Evolutionary conservation across 2,329 filamentous ascomycete genomes (phyloP), one percentile per base, ranked within the genome.

Genomic region (Penicillium brevicompactum): DNA sequence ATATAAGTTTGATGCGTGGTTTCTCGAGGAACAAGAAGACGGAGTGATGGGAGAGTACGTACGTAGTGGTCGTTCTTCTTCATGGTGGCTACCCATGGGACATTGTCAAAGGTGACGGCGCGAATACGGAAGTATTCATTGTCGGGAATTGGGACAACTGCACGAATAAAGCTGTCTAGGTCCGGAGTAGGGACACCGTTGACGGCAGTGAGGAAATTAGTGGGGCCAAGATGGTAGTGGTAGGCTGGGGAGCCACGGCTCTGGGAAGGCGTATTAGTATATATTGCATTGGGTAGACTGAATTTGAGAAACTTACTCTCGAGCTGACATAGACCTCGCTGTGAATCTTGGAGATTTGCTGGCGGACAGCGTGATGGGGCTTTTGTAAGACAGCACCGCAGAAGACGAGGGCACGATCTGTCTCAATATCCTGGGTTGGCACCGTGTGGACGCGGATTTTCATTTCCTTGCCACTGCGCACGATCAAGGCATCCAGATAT

Each of bases 41-140:
- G 18, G 18, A 18, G 16, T 21, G 37, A 38, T 4, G 14, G 43
- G 21, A 18, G 18, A 18, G 16, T n/a, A 70, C 77, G 69, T 67
- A 82, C 79, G 73, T 99, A 99, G 75, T 99, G 94, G 71, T 99
- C 93, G 66, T 97, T 97, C 84, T 97, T 97, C 86, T 99, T 99
- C 90, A 99, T 96, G 8, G 94, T 99, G 38, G 95, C 91, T n/a
- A 99, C 92, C 92, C 94, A 99, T 3, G 93, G 93, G 9, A 99
- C 92, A 68, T 95, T 96, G 74, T 99, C 94, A 69, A 99, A 99
- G 0, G 94, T 97, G 73, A 97, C 91, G n/a, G 94, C 91, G 73
- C 93, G 92, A 50, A 99, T 82, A 16, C 94, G 87, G 86, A 99
- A 99, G 76, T 99, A 99, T 2, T 92, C 96, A 70, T 99, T 99